These are phyloP conservation scores for Erythrobasidium hasegawianum DNA, from an alignment of 1,284 basidiomycete species.

Conservation along the genomic window DNA sequence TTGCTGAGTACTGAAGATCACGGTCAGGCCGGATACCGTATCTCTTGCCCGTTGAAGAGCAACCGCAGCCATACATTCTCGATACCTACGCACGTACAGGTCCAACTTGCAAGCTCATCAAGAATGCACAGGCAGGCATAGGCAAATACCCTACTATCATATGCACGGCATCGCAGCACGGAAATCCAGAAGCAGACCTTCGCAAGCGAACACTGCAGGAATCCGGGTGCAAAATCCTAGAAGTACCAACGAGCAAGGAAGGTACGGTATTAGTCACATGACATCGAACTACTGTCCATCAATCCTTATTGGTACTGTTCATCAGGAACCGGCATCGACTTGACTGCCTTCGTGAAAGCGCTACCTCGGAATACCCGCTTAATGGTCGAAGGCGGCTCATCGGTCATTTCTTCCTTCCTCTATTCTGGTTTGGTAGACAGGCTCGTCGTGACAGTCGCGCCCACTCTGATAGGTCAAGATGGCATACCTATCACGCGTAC, in stretches of 20 bases:
- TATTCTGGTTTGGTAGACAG: constrained; percentile 59
- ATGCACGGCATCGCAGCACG: neutral
- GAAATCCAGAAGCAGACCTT: too few relatives aligned
- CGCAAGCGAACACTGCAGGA: too few relatives aligned
- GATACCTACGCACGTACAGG: constrained; percentile 70
- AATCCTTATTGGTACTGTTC: too few relatives aligned
- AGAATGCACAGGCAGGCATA: constrained; percentile 59
- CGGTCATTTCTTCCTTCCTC: constrained; percentile 75
- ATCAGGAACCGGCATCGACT: constrained; percentile 11
- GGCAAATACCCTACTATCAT: constrained; percentile 76
- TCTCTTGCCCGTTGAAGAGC: constrained; percentile 47
- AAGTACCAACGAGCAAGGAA: too few relatives aligned
- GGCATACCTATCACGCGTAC: constrained; percentile 58
- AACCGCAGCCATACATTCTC: constrained; percentile 79
- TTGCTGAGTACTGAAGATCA: constrained; percentile 53
- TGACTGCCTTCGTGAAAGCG: neutral
- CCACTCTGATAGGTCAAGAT: constrained; percentile 66
- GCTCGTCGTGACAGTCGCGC: constrained; percentile 77
- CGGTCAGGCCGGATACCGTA: constrained; percentile 50
- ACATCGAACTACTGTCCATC: too few relatives aligned
- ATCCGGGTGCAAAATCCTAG: too few relatives aligned
- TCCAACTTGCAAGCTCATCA: constrained; percentile 66
- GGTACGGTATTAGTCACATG: too few relatives aligned
- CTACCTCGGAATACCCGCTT: constrained; percentile 54
- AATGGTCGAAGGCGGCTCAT: constrained; percentile 94